Percentiles rank a stretch among this genome's conserved stretches.
Evolutionary conservation across 225 moss, liverwort and hornwort species (phyloP).

Genomic region (Antitrichia curtipendula): DNA sequence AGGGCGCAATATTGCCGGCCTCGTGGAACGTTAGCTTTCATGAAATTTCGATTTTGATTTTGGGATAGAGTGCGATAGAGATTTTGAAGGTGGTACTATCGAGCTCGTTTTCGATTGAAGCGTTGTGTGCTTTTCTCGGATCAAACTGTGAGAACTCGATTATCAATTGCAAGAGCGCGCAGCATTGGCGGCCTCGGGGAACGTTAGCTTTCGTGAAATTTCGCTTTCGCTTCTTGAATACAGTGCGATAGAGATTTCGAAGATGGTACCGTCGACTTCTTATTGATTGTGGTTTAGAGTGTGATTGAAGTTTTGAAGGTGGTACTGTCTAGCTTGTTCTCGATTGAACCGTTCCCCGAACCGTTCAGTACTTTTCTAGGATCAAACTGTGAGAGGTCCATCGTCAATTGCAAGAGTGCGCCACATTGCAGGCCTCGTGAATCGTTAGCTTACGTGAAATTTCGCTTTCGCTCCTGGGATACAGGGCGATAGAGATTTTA

Average conservation of each 20-base stretch:
- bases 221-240: not conserved
- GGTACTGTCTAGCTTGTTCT: not conserved
- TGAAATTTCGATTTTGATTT: not conserved
- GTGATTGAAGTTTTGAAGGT: not conserved
- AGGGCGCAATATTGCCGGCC: not conserved
- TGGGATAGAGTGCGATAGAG: not conserved
- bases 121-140: not conserved
- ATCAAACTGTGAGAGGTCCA: not conserved
- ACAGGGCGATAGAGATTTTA: not conserved
- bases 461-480: too few relatives aligned
- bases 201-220: not conserved
- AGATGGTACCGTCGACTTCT: not conserved
- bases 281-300: not conserved
- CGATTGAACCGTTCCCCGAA: not conserved
- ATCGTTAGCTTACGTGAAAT: not conserved
- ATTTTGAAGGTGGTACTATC: not conserved
- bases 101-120: not conserved
- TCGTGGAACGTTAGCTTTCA: not conserved
- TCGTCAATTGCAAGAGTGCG: not conserved
- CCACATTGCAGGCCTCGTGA: not conserved
- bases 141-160: not conserved
- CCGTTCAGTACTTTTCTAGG: not conserved
- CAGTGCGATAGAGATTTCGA: not conserved
- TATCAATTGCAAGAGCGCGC: not conserved
- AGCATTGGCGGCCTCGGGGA: not conserved